A percentile compares a stretch with the other conserved stretches of the same genome.
phyloP scores from a whole-genome alignment of 805 yeast genomes.

The Priceomyces castillae region DNA sequence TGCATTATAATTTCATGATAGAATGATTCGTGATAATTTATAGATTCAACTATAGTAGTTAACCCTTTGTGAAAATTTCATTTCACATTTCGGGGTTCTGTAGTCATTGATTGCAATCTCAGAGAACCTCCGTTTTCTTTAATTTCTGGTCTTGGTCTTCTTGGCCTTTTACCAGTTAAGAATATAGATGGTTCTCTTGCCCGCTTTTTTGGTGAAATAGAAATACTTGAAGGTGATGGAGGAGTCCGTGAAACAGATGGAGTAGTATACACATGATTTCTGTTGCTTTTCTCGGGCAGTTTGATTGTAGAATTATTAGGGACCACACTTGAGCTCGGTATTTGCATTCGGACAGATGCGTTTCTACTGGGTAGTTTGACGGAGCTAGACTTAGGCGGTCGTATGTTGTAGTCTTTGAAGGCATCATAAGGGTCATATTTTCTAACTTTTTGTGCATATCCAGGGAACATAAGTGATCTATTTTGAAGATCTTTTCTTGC shows the following conservation, averaged over 20 bases:
- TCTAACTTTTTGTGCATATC: slow-evolving; percentile 7
- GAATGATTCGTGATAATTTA: background rate
- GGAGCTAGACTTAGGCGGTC: background rate
- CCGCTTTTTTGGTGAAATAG: slow-evolving; percentile 10
- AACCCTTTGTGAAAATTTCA: background rate
- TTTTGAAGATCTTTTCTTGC: slow-evolving; percentile 36
- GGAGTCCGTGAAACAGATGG: background rate
- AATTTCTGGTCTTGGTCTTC: slow-evolving; percentile 6
- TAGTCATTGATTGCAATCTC: background rate
- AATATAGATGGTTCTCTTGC: slow-evolving; percentile 17
- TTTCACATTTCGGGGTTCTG: background rate
- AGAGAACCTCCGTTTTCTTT: slow-evolving; percentile 6
- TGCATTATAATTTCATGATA: slow-evolving; percentile 2
- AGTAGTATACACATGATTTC: background rate
- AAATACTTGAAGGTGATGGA: background rate
- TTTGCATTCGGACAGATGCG: background rate
- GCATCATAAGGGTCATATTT: slow-evolving; percentile 25
- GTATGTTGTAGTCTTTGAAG: slow-evolving; percentile 10
- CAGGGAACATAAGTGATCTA: slow-evolving; percentile 32
- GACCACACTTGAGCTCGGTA: background rate
- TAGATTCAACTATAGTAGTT: background rate
- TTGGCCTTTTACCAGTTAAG: slow-evolving; percentile 9
- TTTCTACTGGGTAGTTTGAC: background rate
- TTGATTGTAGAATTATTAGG: background rate
- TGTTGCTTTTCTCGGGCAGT: background rate